A percentile compares a stretch with the other conserved stretches of the same genome.
Conservation (phyloP, 2,329 filamentous ascomycete species). For the Ophiostoma sp. region DNA sequence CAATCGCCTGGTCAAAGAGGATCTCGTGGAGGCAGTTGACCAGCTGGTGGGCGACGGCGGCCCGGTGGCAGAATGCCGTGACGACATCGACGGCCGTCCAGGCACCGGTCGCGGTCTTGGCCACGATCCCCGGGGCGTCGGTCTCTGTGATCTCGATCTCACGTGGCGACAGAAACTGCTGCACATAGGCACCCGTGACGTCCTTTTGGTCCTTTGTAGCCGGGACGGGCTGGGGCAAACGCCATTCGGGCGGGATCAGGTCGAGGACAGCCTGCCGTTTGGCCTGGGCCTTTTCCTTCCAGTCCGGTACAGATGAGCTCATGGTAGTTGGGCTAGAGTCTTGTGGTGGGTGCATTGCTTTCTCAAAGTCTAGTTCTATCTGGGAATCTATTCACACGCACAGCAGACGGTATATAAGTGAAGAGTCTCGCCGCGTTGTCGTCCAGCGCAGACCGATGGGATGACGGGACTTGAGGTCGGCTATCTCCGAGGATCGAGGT, state of each 20-base stretch:
- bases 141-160: slow-evolving; percentile 21
- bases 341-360: too few species aligned
- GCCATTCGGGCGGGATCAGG: slow-evolving; percentile 20
- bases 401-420: background rate
- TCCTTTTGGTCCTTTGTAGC: slow-evolving; percentile 1
- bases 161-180: background rate
- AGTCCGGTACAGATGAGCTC: slow-evolving; percentile 2
- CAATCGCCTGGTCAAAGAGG: slow-evolving; percentile 35
- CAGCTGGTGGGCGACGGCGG: slow-evolving; percentile 23
- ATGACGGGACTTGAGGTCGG: background rate
- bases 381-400: background rate
- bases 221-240: slow-evolving; percentile 19
- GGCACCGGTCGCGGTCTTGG: background rate
- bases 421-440: background rate
- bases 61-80: slow-evolving; percentile 25
- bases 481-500: too few species aligned
- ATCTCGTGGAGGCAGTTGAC: slow-evolving; percentile 44
- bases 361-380: background rate
- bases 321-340: background rate
- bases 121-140: background rate
- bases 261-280: slow-evolving; percentile 22
- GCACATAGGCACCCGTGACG: background rate
- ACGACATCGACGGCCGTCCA: slow-evolving; percentile 21
- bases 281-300: slow-evolving; percentile 20
- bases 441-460: background rate